Conservation (phyloP, 371 early-diverging fungal genomes). For the Mucor piriformis region DNA sequence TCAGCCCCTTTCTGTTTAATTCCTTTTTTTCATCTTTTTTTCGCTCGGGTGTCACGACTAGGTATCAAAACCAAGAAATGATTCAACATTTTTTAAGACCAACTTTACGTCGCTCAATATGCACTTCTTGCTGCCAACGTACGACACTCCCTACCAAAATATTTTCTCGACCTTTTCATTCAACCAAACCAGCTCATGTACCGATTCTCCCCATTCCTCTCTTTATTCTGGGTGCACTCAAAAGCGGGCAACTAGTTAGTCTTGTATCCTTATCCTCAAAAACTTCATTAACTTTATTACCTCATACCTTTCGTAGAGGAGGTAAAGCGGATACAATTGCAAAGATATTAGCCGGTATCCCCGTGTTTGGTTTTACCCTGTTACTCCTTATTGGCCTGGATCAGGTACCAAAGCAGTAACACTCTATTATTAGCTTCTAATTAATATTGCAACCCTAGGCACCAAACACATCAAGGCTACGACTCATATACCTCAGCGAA, state of each 20-base stretch:
- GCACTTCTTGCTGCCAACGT: constrained; percentile 8
- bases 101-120: constrained; percentile 4
- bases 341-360: constrained; percentile 45
- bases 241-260: constrained; percentile 50
- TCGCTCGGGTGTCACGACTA: constrained; percentile 17
- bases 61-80: constrained; percentile 21
- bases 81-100: constrained; percentile 3
- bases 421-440: not conserved
- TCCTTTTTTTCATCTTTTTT: not conserved
- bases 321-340: constrained; percentile 24
- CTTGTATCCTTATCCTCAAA: constrained; percentile 51
- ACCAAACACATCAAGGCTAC: constrained; percentile 61
- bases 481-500: constrained; percentile 58
- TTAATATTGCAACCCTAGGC: constrained; percentile 31
- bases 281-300: constrained; percentile 51
- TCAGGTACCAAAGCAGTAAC: constrained; percentile 25
- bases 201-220: constrained; percentile 52
- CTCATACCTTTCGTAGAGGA: constrained; percentile 43
- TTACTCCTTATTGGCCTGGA: constrained; percentile 46
- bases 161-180: constrained; percentile 29
- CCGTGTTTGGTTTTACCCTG: constrained; percentile 41
- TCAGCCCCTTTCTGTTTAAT: not conserved
- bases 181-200: constrained; percentile 22
- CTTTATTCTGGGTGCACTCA: constrained; percentile 33
- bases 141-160: not conserved